Base-by-base conservation (phyloP, 179 eudicot genomes). In the Vitellaria paradoxa region DNA sequence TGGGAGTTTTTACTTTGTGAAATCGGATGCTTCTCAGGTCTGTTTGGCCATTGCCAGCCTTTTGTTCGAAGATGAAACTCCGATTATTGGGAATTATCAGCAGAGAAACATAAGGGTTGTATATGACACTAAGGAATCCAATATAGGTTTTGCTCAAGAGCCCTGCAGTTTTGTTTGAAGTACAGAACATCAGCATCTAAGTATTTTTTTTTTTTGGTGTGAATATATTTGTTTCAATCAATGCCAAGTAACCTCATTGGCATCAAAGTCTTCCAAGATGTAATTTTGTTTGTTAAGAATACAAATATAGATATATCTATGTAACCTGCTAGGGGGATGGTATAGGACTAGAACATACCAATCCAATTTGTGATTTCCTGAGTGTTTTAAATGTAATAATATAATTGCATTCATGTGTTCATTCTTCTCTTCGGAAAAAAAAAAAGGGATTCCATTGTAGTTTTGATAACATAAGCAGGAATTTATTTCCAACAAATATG, bases 41-140 rank as follows among this genome's bases (percentile, higher is more conserved):
- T 93, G 94, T 70, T 85, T 91, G 70, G 98, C 98, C 13, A 81
- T 93, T 26, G 90, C 98, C 11, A 87, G 94, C 81, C 86, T 91
- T 0, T 59, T 73, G 56, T 87, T 90, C 62, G 98, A 91, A 61
- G 92, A 86, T 65, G 93, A 88, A 64, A 82, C 87, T 11, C 84
- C 91, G 1, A 93, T 93, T 24, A 86, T 93, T 68, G 98, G 97
- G 72, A 93, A 93, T 81, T 91, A 81, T 57, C 97, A 93, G 87
- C 98, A 91, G 80, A 90, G 88, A 79, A 91, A 91, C 73, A 80
- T 67, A 8, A 91, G 97, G 76, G 90, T 93, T 49, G 83, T 91
- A 66, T 93, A 91, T 86, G 92, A 91, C 76, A 84, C 89, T 10
- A 84, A 84, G 70, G 77, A 71, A 5, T 88, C 89, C 56, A 69